Percentiles rank a stretch among this genome's conserved stretches.
These are phyloP conservation scores for Escovopsis sp. DNA, from an alignment of 2,329 filamentous ascomycete species.

Conservation along the genomic window DNA sequence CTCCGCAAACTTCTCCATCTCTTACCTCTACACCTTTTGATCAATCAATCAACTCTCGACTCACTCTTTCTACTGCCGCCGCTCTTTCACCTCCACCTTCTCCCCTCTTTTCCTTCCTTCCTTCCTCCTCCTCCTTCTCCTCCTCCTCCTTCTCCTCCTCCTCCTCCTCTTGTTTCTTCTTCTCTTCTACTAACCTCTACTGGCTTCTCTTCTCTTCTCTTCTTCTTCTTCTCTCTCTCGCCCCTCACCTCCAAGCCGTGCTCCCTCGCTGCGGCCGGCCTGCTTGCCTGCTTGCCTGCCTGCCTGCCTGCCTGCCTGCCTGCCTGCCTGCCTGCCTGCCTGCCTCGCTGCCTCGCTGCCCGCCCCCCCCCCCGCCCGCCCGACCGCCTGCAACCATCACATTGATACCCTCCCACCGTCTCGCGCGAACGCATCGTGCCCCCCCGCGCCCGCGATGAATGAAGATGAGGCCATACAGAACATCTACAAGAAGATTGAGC, in stretches of 20 bases:
- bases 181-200: too few relatives aligned
- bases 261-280: too few relatives aligned
- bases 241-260: too few relatives aligned
- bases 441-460: conserved; percentile 37
- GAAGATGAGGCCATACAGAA: conserved; percentile 55
- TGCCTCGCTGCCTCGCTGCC: conserved; percentile 1
- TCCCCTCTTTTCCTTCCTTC: conserved; percentile 2
- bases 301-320: background rate
- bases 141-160: conserved; percentile 2
- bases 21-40: background rate
- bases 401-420: conserved; percentile 9
- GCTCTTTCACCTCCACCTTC: background rate
- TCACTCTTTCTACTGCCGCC: too few relatives aligned
- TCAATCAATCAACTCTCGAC: too few relatives aligned
- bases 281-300: too few relatives aligned
- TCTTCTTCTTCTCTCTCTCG: too few relatives aligned
- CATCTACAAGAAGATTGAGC: conserved; percentile 93
- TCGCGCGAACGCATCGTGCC: conserved; percentile 25
- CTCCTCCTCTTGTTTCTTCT: conserved; percentile 1
- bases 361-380: conserved; percentile 3
- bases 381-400: background rate
- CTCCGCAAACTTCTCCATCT: conserved; percentile 1
- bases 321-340: background rate
- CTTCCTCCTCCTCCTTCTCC: conserved; percentile 3
- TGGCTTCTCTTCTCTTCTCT: too few relatives aligned